Percentiles rank a stretch among this genome's conserved stretches.
Evolutionary conservation across 2,329 filamentous ascomycete genomes (phyloP).

Genomic region (Nectriaceae sp.): DNA sequence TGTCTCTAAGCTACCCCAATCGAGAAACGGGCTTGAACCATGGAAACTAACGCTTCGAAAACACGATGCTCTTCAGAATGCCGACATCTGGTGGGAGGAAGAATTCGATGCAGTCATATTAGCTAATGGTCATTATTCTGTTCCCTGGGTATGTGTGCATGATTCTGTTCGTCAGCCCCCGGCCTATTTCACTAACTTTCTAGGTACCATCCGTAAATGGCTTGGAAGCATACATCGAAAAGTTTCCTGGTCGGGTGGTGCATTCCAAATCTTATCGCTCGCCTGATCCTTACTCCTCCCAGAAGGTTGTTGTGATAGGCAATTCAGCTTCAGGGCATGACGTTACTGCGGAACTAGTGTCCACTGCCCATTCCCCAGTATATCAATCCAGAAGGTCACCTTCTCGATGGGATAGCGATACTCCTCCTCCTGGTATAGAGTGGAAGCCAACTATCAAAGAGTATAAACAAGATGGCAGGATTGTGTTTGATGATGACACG

Average conservation of each 20-base stretch:
- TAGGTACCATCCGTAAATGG: conserved; percentile 50
- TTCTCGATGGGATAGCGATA: conserved; percentile 51
- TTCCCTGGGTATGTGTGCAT: conserved; percentile 43
- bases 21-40: conserved; percentile 15
- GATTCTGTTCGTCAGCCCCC: too few relatives aligned
- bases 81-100: conserved; percentile 58
- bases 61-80: conserved; percentile 42
- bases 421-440: conserved; percentile 46
- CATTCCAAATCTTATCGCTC: conserved; percentile 51
- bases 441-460: conserved; percentile 56
- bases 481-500: conserved; percentile 44
- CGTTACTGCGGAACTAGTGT: conserved; percentile 38
- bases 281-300: conserved; percentile 32
- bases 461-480: conserved; percentile 42
- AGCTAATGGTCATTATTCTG: conserved; percentile 46
- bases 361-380: conserved; percentile 43
- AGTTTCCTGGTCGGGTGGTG: conserved; percentile 41
- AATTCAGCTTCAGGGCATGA: conserved; percentile 49
- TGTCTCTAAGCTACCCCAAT: conserved; percentile 35
- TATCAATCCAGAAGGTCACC: conserved; percentile 53
- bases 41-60: conserved; percentile 53
- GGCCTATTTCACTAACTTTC: fast-evolving
- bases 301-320: conserved; percentile 42
- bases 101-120: conserved; percentile 47
- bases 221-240: conserved; percentile 39